Evolutionary conservation across 2,329 filamentous ascomycete genomes (phyloP).

Genomic region (Alternaria postmessia): DNA sequence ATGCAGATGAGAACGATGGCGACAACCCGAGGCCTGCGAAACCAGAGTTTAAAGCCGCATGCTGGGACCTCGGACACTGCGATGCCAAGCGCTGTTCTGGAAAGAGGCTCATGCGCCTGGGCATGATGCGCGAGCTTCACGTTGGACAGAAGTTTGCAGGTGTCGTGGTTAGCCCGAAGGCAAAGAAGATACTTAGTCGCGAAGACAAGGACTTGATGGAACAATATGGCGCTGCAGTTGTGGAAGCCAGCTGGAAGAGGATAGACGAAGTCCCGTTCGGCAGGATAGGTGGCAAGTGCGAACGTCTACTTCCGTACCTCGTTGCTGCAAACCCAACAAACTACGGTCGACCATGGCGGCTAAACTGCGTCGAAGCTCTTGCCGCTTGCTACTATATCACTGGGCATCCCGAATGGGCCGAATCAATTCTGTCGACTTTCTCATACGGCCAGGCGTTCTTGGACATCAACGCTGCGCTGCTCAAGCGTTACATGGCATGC

Average conservation of each 20-base stretch:
- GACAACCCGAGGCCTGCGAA: constrained; percentile 46
- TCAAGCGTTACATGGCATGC: constrained; percentile 87
- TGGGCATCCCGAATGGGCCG: constrained; percentile 89
- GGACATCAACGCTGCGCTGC: constrained; percentile 83
- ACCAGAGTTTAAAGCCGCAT: constrained; percentile 86
- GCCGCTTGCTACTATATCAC: constrained; percentile 94
- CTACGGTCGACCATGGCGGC: constrained; percentile 91
- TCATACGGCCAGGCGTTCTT: constrained; percentile 88
- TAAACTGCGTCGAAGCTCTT: constrained; percentile 96
- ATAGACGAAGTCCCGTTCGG: constrained; percentile 90
- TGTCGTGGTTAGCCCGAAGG: constrained; percentile 95
- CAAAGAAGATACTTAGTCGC: constrained; percentile 82
- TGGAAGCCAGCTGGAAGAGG: constrained; percentile 96
- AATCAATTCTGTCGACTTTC: constrained; percentile 82
- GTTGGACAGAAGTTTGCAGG: constrained; percentile 91
- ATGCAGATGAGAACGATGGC: constrained; percentile 33
- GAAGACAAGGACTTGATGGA: constrained; percentile 84
- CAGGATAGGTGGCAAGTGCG: constrained; percentile 91
- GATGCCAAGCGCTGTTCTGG: constrained; percentile 96
- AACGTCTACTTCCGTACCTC: constrained; percentile 84
- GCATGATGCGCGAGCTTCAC: constrained; percentile 90
- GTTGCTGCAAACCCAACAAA: constrained; percentile 97
- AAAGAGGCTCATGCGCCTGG: constrained; percentile 90
- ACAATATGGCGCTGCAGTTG: constrained; percentile 90
- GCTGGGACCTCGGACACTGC: constrained; percentile 98